Evolutionary conservation across 2,329 filamentous ascomycete species (phyloP).

Genomic region (Colletotrichum godetiae): DNA sequence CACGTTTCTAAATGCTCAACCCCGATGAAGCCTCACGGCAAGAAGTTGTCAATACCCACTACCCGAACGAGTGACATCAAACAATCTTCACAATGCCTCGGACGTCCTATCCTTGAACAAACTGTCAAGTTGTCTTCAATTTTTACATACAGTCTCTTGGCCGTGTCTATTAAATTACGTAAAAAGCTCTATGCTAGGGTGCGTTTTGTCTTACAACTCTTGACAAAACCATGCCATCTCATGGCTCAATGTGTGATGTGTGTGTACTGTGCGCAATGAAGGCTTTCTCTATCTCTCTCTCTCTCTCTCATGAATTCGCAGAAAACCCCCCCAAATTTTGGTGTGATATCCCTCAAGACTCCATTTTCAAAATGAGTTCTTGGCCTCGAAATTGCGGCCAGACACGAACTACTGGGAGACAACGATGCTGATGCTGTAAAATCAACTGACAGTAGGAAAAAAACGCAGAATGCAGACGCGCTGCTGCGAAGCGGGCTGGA

Average conservation of each 20-base stretch:
- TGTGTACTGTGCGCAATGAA: slow-evolving; percentile 2
- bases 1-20: no score
- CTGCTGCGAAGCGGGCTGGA: neutral
- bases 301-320: neutral
- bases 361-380: neutral
- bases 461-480: neutral
- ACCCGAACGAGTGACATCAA: no score
- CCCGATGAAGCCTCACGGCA: no score
- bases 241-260: neutral
- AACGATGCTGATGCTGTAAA: slow-evolving; percentile 2
- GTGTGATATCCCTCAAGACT: neutral
- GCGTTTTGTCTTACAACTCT: neutral
- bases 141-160: neutral
- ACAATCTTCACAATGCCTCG: no score
- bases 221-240: neutral
- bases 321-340: neutral
- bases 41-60: no score
- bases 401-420: neutral
- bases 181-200: slow-evolving; percentile 9
- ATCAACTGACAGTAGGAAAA: slow-evolving; percentile 20
- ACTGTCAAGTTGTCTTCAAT: no score
- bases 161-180: slow-evolving; percentile 27
- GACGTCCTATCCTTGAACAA: no score
- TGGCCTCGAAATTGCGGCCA: neutral
- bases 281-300: slow-evolving; percentile 15